Evolutionary conservation across 345 rosid species (phyloP).

Genomic region (Atalantia buxifolia): DNA sequence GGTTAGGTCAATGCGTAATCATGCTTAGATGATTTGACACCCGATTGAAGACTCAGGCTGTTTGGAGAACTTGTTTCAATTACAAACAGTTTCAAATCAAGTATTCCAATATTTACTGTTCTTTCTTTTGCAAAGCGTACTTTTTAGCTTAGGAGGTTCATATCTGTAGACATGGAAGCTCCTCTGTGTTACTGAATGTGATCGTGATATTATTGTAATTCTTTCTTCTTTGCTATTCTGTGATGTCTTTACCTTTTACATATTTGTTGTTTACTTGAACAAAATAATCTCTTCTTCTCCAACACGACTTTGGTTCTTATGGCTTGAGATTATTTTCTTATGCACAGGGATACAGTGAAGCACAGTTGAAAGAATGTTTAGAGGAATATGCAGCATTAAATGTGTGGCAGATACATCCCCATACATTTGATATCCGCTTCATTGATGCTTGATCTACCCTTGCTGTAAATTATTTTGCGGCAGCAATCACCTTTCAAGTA

Average conservation of each 20-base stretch:
- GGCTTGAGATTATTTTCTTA: conserved; percentile 14
- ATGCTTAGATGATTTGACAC: not conserved
- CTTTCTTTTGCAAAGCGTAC: not conserved
- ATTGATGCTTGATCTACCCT: conserved; percentile 48
- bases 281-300: not conserved
- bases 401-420: conserved; percentile 96
- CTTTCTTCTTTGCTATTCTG: not conserved
- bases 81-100: not conserved
- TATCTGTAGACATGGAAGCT: not conserved
- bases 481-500: not conserved
- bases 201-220: not conserved
- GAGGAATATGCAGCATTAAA: conserved; percentile 96
- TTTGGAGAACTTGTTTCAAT: not conserved
- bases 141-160: not conserved
- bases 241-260: not conserved
- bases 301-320: not conserved
- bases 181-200: not conserved
- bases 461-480: conserved; percentile 9
- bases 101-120: not conserved
- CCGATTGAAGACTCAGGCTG: not conserved
- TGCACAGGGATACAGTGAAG: conserved; percentile 95
- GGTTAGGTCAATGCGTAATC: not conserved
- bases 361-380: conserved; percentile 94
- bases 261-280: not conserved
- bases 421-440: conserved; percentile 87